These are phyloP conservation scores for Obba rivulosa DNA, from an alignment of 768 basidiomycete genomes.

Conservation along the genomic window DNA sequence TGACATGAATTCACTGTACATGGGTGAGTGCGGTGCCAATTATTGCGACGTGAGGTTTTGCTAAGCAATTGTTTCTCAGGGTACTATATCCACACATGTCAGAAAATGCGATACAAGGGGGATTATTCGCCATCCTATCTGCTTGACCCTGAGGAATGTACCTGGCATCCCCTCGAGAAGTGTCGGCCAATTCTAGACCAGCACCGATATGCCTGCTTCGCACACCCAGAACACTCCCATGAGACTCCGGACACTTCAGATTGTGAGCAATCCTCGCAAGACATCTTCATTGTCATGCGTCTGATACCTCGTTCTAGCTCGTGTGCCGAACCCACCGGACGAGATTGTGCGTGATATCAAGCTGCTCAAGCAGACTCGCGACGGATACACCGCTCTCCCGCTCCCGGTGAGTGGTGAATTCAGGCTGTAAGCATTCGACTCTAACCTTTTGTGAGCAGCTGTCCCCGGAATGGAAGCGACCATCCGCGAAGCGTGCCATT, in stretches of 20 bases:
- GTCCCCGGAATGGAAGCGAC: constrained; percentile 13
- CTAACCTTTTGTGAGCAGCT: background rate
- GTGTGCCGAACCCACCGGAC: background rate
- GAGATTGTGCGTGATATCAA: background rate
- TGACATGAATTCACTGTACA: constrained; percentile 68
- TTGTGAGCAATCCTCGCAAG: constrained; percentile 13
- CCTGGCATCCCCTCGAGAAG: constrained; percentile 63
- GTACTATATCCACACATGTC: constrained; percentile 88
- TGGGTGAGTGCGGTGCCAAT: constrained; percentile 53
- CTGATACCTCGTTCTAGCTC: background rate
- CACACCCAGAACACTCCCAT: constrained; percentile 52
- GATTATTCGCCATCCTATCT: constrained; percentile 88
- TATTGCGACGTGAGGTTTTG: background rate
- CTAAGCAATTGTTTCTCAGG: constrained; percentile 40
- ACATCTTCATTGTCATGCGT: no score
- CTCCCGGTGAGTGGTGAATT: background rate
- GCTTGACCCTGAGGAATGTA: constrained; percentile 78
- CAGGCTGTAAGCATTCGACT: no score
- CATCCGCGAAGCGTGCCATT: constrained; percentile 9
- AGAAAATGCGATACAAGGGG: constrained; percentile 95
- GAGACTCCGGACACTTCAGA: constrained; percentile 24
- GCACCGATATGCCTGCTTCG: constrained; percentile 66
- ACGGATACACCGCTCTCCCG: background rate
- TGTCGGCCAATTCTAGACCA: constrained; percentile 61
- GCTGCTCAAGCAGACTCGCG: background rate